These are phyloP conservation scores for Colletotrichum siamense DNA, from an alignment of 2,329 filamentous ascomycete species.

Conservation along the genomic window DNA sequence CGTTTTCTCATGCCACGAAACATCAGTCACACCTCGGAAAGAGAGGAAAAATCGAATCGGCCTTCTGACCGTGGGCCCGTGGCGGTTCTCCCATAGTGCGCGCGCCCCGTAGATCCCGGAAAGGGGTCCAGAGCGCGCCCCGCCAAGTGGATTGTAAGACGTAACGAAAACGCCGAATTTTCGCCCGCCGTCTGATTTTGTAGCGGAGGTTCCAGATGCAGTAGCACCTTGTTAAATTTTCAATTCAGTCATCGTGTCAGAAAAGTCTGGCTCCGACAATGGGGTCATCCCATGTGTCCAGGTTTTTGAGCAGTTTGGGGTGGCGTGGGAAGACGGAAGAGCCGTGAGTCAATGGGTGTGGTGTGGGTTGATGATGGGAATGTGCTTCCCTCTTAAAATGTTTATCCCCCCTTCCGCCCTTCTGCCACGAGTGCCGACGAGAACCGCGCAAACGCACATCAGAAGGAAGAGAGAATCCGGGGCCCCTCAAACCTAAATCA, in stretches of 20 bases:
- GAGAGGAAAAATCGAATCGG: background rate
- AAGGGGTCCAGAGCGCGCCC: conserved; percentile 4
- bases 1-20: background rate
- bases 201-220: conserved; percentile 18
- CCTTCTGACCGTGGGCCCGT: background rate
- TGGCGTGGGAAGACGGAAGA: conserved; percentile 5
- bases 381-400: background rate
- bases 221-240: background rate
- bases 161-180: conserved; percentile 22
- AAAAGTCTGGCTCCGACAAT: background rate
- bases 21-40: background rate
- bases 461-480: conserved; percentile 5
- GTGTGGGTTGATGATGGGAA: background rate
- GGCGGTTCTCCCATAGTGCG: background rate
- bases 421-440: background rate
- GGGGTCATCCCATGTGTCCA: background rate
- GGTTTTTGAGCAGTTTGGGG: background rate
- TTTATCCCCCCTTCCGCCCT: background rate
- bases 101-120: background rate
- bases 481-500: conserved; percentile 17
- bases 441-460: background rate
- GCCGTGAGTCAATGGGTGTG: conserved; percentile 9
- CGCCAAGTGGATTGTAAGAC: conserved; percentile 22
- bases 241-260: background rate
- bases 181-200: background rate